Conservation (phyloP, 1,284 basidiomycete genomes). For the Austroboletus rostrupii region DNA sequence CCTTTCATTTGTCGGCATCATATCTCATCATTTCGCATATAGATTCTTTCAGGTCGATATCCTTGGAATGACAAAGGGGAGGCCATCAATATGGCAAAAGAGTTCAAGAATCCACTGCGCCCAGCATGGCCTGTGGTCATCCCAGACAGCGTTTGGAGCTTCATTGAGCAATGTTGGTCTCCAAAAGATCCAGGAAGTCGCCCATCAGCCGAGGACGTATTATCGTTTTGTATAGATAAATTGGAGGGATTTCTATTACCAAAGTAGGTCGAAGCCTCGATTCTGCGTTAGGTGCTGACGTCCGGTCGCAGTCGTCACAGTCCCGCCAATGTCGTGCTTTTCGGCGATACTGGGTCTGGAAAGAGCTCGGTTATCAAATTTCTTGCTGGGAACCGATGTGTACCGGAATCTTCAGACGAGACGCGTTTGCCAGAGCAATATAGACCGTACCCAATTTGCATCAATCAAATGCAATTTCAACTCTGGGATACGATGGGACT, state of each 20-base stretch:
- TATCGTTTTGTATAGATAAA: not conserved
- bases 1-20: not conserved
- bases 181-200: not conserved
- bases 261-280: not conserved
- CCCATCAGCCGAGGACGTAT: constrained; percentile 1
- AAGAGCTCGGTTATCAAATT: constrained; percentile 4
- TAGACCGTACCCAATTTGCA: not conserved
- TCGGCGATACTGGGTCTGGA: not conserved
- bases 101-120: constrained; percentile 5
- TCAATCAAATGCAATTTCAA: not conserved
- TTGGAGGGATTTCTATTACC: not conserved
- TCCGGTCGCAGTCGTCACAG: not conserved
- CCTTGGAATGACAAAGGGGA: constrained; percentile 1
- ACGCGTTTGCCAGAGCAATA: not conserved
- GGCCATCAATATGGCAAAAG: not conserved
- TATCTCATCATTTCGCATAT: not conserved
- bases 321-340: not conserved
- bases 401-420: not conserved
- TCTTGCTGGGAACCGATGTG: not conserved
- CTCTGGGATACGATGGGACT: not conserved
- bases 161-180: constrained; percentile 11
- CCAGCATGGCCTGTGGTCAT: constrained; percentile 2
- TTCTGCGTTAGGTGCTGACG: not conserved
- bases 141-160: constrained; percentile 4
- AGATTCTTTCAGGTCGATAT: constrained; percentile 2